phyloP scores from a whole-genome alignment of 148 eudicot species.

The Rhododendron henanense region DNA sequence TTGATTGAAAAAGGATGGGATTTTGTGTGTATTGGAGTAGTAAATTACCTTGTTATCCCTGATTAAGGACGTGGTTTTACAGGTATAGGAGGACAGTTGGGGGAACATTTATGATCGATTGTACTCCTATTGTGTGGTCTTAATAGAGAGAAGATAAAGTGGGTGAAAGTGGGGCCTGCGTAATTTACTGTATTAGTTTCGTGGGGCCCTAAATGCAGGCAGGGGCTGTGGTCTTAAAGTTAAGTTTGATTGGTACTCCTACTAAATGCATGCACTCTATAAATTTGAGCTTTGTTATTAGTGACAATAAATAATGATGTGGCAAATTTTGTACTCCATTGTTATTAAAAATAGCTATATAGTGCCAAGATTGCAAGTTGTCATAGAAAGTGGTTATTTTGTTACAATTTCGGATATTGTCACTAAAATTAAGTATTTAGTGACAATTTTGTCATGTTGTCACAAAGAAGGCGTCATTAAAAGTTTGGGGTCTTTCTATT shows the following conservation, averaged over 20 bases:
- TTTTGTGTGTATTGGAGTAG: not conserved
- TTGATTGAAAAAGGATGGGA: slow-evolving; percentile 10
- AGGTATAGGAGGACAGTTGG: not conserved
- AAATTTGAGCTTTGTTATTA: too few relatives aligned
- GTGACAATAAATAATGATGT: too few relatives aligned
- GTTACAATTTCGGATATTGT: not conserved
- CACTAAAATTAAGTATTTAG: not conserved
- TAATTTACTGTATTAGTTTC: not conserved
- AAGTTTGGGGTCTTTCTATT: not conserved
- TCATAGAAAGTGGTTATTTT: not conserved
- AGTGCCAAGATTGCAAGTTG: not conserved
- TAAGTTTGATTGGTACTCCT: too few relatives aligned
- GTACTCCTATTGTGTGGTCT: not conserved
- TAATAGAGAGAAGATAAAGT: not conserved
- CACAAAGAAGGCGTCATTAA: not conserved
- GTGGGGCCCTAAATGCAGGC: not conserved
- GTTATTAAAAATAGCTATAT: not conserved
- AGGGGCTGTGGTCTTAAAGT: too few relatives aligned
- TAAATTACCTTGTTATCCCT: not conserved
- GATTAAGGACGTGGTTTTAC: not conserved
- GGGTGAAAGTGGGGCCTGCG: not conserved
- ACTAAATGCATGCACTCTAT: too few relatives aligned
- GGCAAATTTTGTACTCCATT: too few relatives aligned
- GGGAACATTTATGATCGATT: not conserved
- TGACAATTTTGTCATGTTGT: not conserved